phyloP scores from a whole-genome alignment of 2,329 filamentous ascomycete species.

The Fusarium chuoi region DNA sequence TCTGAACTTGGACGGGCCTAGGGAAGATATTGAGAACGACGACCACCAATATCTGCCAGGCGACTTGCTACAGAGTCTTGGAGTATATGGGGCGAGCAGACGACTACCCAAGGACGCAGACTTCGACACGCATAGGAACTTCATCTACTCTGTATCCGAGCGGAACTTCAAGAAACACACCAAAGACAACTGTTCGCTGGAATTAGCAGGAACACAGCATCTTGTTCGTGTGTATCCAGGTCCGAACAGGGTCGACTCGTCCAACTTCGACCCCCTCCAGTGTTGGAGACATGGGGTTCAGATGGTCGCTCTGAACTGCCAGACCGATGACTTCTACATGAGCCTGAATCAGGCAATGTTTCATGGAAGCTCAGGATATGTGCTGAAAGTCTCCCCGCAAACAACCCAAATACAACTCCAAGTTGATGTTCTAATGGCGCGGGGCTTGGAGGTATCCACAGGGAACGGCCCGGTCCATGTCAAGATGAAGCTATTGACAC shows the following conservation, averaged over 20 bases:
- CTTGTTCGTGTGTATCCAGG: conserved; percentile 26
- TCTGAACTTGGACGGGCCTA: neutral
- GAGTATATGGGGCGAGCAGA: conserved; percentile 21
- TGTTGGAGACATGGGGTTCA: conserved; percentile 23
- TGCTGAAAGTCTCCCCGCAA: neutral
- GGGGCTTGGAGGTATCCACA: neutral
- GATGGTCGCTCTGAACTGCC: conserved; percentile 28
- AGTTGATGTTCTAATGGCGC: conserved; percentile 2
- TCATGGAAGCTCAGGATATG: conserved; percentile 4
- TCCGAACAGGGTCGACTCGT: conserved; percentile 23
- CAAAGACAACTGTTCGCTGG: neutral
- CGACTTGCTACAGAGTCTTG: conserved; percentile 7
- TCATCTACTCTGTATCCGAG: conserved; percentile 21
- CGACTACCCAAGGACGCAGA: neutral
- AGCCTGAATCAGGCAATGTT: conserved; percentile 18
- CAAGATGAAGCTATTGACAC: conserved; percentile 1
- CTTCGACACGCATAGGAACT: conserved; percentile 1
- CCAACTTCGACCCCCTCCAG: conserved; percentile 13
- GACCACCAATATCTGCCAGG: fast-evolving
- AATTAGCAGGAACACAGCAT: neutral
- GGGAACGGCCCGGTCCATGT: fast-evolving
- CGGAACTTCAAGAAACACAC: neutral
- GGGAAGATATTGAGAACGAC: fast-evolving
- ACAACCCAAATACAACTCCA: neutral
- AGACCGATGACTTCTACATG: conserved; percentile 10